These are phyloP conservation scores for Vitis hybrid DNA, from an alignment of 177 flowering plant genomes.

Conservation along the genomic window DNA sequence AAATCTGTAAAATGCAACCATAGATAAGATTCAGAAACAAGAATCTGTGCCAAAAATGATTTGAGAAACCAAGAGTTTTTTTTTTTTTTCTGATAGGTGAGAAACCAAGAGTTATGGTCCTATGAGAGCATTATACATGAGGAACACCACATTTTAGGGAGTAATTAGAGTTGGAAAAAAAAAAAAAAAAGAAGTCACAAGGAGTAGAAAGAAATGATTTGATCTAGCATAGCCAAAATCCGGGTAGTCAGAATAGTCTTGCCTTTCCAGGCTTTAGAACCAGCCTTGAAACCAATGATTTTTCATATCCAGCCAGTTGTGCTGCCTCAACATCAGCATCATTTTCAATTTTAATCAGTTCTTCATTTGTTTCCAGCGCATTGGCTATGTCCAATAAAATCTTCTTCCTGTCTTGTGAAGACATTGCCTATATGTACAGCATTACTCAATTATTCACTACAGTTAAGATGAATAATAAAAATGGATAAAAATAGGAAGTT, in stretches of 20 bases:
- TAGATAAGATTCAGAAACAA: background rate
- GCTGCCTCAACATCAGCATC: slow-evolving; percentile 89
- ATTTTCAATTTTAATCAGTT: slow-evolving; percentile 69
- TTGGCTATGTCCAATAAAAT: slow-evolving; percentile 79
- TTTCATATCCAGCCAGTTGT: slow-evolving; percentile 76
- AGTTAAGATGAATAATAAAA: background rate
- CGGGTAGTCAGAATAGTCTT: slow-evolving; percentile 24
- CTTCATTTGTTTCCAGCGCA: slow-evolving; percentile 83
- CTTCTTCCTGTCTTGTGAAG: slow-evolving; percentile 70
- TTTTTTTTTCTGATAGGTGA: background rate
- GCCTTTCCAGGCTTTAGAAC: slow-evolving; percentile 85
- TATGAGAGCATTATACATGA: background rate
- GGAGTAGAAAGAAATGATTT: background rate
- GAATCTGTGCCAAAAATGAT: background rate
- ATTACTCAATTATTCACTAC: slow-evolving; percentile 8
- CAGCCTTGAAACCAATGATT: slow-evolving; percentile 77
- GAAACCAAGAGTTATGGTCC: background rate
- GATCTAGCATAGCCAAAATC: background rate
- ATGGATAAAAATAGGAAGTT: background rate
- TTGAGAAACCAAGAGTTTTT: background rate
- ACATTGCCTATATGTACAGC: slow-evolving; percentile 51
- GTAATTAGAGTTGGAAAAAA: background rate
- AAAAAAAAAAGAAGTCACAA: background rate
- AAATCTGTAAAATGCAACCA: slow-evolving; percentile 43
- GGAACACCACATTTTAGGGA: background rate